These are phyloP conservation scores for Gossypium schwendimanii DNA, from an alignment of 441 rosid genomes.

Conservation along the genomic window DNA sequence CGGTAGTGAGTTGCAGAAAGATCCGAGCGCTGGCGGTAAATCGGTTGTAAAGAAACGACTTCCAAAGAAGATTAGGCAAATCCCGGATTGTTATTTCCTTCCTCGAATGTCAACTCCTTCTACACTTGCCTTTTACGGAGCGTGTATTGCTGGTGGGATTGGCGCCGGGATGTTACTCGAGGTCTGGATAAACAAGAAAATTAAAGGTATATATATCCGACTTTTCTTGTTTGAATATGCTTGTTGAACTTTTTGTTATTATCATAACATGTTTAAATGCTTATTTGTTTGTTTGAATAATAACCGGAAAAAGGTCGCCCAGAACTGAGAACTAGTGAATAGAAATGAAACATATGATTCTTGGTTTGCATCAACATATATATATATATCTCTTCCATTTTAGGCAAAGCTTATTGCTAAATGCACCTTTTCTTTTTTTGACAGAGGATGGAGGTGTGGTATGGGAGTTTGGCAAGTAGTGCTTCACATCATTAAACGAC, in stretches of 20 bases:
- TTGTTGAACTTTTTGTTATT: not conserved
- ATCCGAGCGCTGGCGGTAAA: conserved; percentile 46
- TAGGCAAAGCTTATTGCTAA: conserved; percentile 2
- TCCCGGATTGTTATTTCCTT: conserved; percentile 77
- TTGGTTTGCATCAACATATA: not conserved
- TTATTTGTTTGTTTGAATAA: too few species aligned
- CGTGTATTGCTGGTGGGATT: conserved; percentile 69
- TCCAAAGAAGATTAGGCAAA: conserved; percentile 69
- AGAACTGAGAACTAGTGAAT: not conserved
- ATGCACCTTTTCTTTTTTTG: not conserved
- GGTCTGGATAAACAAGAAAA: conserved; percentile 75
- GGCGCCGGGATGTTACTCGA: conserved; percentile 86
- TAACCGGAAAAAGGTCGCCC: too few species aligned
- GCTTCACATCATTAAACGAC: not conserved
- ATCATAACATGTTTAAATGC: not conserved
- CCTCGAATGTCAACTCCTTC: conserved; percentile 54
- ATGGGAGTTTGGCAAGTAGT: conserved; percentile 42
- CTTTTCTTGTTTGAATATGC: too few species aligned
- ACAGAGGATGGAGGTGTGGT: conserved; percentile 43
- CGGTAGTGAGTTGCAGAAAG: conserved; percentile 62
- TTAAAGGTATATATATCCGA: conserved; percentile 39
- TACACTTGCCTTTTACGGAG: conserved; percentile 58
- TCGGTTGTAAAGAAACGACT: conserved; percentile 51
- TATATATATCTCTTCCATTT: not conserved
- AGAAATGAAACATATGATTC: not conserved